Conservation (phyloP, 2,329 filamentous ascomycete species). For the Hypoxylon sp. region DNA sequence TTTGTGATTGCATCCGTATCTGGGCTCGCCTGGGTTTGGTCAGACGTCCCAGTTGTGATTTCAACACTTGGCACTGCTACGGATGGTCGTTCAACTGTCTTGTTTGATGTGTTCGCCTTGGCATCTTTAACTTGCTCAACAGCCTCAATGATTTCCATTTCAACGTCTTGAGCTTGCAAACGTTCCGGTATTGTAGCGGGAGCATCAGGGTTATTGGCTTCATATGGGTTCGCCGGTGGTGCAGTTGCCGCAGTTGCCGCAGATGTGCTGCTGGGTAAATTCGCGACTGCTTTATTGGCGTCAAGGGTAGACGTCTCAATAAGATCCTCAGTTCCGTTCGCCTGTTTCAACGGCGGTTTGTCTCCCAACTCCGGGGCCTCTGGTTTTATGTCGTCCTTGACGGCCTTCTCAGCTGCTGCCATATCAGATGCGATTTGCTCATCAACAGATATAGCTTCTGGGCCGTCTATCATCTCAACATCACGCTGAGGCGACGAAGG, state of each 20-base stretch:
- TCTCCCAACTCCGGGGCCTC: constrained; percentile 3
- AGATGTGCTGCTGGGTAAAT: neutral
- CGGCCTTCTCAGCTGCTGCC: neutral
- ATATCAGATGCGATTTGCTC: constrained; percentile 4
- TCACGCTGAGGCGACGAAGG: constrained; percentile 50
- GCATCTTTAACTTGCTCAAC: constrained; percentile 44
- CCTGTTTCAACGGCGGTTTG: constrained; percentile 1
- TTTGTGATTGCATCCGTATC: constrained; percentile 63
- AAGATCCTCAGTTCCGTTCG: neutral
- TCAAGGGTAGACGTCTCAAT: neutral
- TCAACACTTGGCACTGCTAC: constrained; percentile 49
- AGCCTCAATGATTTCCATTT: constrained; percentile 47
- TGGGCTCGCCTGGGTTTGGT: constrained; percentile 56
- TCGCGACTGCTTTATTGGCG: constrained; percentile 13
- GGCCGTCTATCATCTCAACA: constrained; percentile 56
- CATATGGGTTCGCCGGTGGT: constrained; percentile 35
- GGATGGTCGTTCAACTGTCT: constrained; percentile 5
- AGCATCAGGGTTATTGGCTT: constrained; percentile 43
- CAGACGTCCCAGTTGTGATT: constrained; percentile 43
- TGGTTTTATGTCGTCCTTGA: constrained; percentile 2
- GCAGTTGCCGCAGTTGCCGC: constrained; percentile 13
- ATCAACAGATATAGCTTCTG: constrained; percentile 27
- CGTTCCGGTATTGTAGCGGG: constrained; percentile 40
- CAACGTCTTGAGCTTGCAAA: constrained; percentile 45
- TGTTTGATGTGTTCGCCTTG: constrained; percentile 11